Evolutionary conservation across 495 filamentous ascomycete genomes (phyloP), one percentile per base, ranked within the genome.

Genomic region (Xylaria longipes): DNA sequence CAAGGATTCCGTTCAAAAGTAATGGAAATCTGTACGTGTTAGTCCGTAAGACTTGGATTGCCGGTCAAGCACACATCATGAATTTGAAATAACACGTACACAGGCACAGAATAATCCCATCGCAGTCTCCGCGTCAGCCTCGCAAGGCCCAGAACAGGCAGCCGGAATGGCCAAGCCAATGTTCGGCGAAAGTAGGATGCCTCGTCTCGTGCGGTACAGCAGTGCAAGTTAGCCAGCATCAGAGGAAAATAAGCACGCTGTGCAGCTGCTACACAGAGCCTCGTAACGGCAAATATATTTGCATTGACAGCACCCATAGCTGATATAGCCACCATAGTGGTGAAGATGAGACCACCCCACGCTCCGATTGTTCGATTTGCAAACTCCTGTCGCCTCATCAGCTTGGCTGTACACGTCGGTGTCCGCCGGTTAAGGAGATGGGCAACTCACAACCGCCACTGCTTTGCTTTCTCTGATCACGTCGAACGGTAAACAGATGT

Each of bases 241-340:
- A 41, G 64, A 58, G 73, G 70, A 50, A 78, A 75, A 71, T 73
- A 76, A 66, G 70, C 70, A 75, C 74, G 71, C 50, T 72, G 69
- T 69, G 63, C 71, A 22, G 70, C 72, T 37, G 68, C 67, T 50
- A 74, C 75, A 71, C 65, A 75, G 54, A 78, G 46, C 68, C 71
- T 77, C 12, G 72, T 68, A 22, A 69, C 72, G 54, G 75, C 80
- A 72, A 81, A 80, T 46, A 77, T 41, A 61, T 76, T 77, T 66
- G 71, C 72, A 52, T 75, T 74, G 46, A 70, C 29, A 22, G 66
- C 71, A 41, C 73, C 75, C 68, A 74, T 74, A 33, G 72, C 73
- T 67, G 73, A 75, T 62, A 75, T 70, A 57, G 62, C 70, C 54
- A 74, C 73, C 15, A 70, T 45, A 37, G 56, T 68, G 22, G 71